A percentile compares a stretch with the other conserved stretches of the same genome.
phyloP scores from a whole-genome alignment of 2,329 filamentous ascomycete genomes.

The Ilyonectria robusta region DNA sequence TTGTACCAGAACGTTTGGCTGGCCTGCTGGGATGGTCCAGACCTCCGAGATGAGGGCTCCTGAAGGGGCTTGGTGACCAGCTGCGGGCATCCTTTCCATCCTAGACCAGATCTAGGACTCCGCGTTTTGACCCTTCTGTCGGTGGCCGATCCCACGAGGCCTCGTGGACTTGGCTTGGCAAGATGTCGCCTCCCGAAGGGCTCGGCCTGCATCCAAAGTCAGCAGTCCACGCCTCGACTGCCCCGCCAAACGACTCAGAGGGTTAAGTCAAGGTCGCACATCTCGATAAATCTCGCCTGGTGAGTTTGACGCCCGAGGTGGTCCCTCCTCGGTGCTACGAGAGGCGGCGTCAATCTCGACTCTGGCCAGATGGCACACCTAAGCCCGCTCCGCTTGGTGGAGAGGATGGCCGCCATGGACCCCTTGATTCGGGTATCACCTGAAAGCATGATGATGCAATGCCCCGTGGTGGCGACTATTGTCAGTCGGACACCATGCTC shows the following conservation, averaged over 20 bases:
- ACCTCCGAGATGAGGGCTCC: slow-evolving; percentile 13
- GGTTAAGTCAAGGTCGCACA: slow-evolving; percentile 36
- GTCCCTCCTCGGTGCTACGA: slow-evolving; percentile 35
- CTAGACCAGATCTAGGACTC: slow-evolving; percentile 33
- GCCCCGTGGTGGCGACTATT: slow-evolving; percentile 26
- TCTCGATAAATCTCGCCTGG: slow-evolving; percentile 42
- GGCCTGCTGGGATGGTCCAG: slow-evolving; percentile 27
- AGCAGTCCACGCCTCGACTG: slow-evolving; percentile 21
- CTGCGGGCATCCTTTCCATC: slow-evolving; percentile 31
- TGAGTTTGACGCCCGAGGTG: slow-evolving; percentile 37
- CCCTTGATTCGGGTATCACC: slow-evolving; percentile 38
- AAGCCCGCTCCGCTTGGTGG: slow-evolving; percentile 18
- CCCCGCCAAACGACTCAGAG: slow-evolving; percentile 19
- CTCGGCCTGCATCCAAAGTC: slow-evolving; percentile 37
- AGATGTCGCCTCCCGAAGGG: slow-evolving; percentile 42
- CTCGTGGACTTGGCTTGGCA: slow-evolving; percentile 41
- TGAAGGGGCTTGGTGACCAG: slow-evolving; percentile 37
- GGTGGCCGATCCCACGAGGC: slow-evolving; percentile 38
- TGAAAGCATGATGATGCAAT: slow-evolving; percentile 39
- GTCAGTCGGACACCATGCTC: slow-evolving; percentile 30
- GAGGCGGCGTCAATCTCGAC: slow-evolving; percentile 32
- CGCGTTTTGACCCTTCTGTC: slow-evolving; percentile 1
- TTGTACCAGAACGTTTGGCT: slow-evolving; percentile 27
- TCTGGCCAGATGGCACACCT: slow-evolving; percentile 14
- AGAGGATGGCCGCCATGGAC: slow-evolving; percentile 26